A percentile compares a stretch with the other conserved stretches of the same genome.
phyloP scores from a whole-genome alignment of 495 filamentous ascomycete genomes.

The Coniosporium apollinis region DNA sequence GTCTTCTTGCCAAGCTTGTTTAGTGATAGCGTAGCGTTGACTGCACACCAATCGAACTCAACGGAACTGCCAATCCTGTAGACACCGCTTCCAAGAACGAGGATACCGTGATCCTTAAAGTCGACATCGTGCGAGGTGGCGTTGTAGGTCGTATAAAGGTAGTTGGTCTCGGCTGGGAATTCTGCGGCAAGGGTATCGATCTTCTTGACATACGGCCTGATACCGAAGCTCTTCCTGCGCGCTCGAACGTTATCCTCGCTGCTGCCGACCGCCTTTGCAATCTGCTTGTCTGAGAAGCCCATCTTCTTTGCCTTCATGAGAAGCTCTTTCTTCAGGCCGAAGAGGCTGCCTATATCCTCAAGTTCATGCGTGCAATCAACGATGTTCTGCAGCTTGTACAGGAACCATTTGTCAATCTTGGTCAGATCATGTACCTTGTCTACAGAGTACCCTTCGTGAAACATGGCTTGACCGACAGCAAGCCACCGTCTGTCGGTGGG shows the following conservation, averaged over 20 bases:
- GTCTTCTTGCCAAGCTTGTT: slow-evolving; percentile 90
- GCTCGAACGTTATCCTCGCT: slow-evolving; percentile 83
- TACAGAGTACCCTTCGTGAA: slow-evolving; percentile 87
- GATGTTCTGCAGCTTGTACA: slow-evolving; percentile 94
- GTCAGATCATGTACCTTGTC: slow-evolving; percentile 81
- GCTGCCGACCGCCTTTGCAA: slow-evolving; percentile 67
- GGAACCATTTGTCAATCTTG: slow-evolving; percentile 95
- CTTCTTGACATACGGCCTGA: slow-evolving; percentile 87
- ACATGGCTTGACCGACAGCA: slow-evolving; percentile 93
- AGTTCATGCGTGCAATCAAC: slow-evolving; percentile 78
- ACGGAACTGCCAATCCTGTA: slow-evolving; percentile 96
- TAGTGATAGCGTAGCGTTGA: slow-evolving; percentile 78
- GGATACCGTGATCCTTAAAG: slow-evolving; percentile 82
- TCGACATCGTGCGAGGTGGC: slow-evolving; percentile 87
- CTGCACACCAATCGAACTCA: slow-evolving; percentile 98
- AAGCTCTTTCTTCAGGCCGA: slow-evolving; percentile 71
- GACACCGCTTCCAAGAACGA: slow-evolving; percentile 84
- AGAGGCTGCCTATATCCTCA: slow-evolving; percentile 72
- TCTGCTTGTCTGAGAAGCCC: slow-evolving; percentile 94
- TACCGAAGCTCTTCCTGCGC: slow-evolving; percentile 66
- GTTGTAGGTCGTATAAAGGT: slow-evolving; percentile 97
- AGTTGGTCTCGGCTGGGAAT: slow-evolving; percentile 95
- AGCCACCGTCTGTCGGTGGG: slow-evolving; percentile 93
- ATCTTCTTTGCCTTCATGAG: slow-evolving; percentile 87
- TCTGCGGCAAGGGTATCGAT: slow-evolving; percentile 95